Conservation (phyloP, 768 basidiomycete genomes). For the Sarcodon sp. region DNA sequence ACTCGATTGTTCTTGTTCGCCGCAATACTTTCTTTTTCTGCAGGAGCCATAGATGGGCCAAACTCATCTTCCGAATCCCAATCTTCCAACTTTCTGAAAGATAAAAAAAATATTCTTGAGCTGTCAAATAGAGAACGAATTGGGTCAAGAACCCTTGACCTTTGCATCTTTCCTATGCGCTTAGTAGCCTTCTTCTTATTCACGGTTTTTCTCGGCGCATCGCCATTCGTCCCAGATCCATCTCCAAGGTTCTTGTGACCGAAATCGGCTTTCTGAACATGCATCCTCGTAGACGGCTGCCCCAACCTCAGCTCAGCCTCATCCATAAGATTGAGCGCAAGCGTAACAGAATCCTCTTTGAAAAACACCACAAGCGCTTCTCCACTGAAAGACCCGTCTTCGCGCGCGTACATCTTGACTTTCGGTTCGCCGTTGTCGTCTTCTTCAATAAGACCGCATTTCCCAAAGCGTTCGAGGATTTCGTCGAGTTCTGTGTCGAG, state of each 20-base stretch:
- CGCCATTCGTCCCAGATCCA: slow-evolving; percentile 11
- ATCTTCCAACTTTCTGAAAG: slow-evolving; percentile 73
- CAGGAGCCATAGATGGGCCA: slow-evolving; percentile 52
- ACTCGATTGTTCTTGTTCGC: slow-evolving; percentile 56
- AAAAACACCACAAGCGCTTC: slow-evolving; percentile 95
- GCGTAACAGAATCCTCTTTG: slow-evolving; percentile 87
- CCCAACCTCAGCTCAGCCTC: slow-evolving; percentile 87
- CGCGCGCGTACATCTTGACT: slow-evolving; percentile 89
- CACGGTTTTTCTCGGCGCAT: slow-evolving; percentile 36
- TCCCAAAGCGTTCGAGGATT: slow-evolving; percentile 76
- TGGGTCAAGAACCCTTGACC: slow-evolving; percentile 31
- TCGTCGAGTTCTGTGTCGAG: slow-evolving; percentile 61
- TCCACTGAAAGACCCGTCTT: slow-evolving; percentile 81
- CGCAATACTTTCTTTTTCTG: slow-evolving; percentile 28
- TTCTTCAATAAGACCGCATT: slow-evolving; percentile 87
- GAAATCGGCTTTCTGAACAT: slow-evolving; percentile 67
- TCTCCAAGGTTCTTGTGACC: slow-evolving; percentile 43
- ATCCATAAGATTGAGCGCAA: slow-evolving; percentile 79
- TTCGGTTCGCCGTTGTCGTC: slow-evolving; percentile 87
- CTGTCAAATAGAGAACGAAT: not conserved
- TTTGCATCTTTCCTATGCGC: slow-evolving; percentile 79
- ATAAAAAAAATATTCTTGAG: not conserved
- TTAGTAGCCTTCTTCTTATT: slow-evolving; percentile 69
- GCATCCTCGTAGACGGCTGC: slow-evolving; percentile 60
- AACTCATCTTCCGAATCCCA: slow-evolving; percentile 95